These are phyloP conservation scores for Boletus vinaceobasis DNA, from an alignment of 768 basidiomycete genomes.

Conservation along the genomic window DNA sequence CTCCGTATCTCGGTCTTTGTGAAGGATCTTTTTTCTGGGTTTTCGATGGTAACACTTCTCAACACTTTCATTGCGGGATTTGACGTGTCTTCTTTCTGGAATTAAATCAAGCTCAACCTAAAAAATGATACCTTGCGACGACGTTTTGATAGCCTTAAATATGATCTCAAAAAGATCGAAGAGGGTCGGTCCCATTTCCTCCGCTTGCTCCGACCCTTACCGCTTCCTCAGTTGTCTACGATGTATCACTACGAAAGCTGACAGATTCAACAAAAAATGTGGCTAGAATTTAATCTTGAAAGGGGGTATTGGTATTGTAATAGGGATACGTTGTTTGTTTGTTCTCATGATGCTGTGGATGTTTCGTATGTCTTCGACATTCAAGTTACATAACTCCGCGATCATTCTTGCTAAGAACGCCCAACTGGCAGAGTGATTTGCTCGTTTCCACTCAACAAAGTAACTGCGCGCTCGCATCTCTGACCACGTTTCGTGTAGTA, in stretches of 20 bases:
- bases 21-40: slow-evolving; percentile 79
- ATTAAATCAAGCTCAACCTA: slow-evolving; percentile 59
- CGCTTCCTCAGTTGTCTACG: slow-evolving; percentile 65
- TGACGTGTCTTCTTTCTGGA: slow-evolving; percentile 1
- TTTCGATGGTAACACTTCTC: slow-evolving; percentile 59
- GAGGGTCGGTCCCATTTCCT: slow-evolving; percentile 53
- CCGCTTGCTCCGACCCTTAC: not conserved
- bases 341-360: no score
- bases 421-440: not conserved
- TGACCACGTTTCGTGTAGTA: slow-evolving; percentile 6
- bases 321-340: not conserved
- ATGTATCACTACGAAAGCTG: slow-evolving; percentile 74
- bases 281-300: not conserved
- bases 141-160: slow-evolving; percentile 78
- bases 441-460: slow-evolving; percentile 3
- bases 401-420: slow-evolving; percentile 9
- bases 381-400: slow-evolving; percentile 20
- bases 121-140: slow-evolving; percentile 77
- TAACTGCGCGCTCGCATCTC: not conserved
- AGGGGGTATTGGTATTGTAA: not conserved
- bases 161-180: slow-evolving; percentile 86
- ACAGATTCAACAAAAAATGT: slow-evolving; percentile 26
- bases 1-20: slow-evolving; percentile 75
- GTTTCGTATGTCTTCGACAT: not conserved
- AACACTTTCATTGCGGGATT: not conserved